These are phyloP conservation scores for Lithohypha guttulata DNA, from an alignment of 2,329 filamentous ascomycete species.

Conservation along the genomic window DNA sequence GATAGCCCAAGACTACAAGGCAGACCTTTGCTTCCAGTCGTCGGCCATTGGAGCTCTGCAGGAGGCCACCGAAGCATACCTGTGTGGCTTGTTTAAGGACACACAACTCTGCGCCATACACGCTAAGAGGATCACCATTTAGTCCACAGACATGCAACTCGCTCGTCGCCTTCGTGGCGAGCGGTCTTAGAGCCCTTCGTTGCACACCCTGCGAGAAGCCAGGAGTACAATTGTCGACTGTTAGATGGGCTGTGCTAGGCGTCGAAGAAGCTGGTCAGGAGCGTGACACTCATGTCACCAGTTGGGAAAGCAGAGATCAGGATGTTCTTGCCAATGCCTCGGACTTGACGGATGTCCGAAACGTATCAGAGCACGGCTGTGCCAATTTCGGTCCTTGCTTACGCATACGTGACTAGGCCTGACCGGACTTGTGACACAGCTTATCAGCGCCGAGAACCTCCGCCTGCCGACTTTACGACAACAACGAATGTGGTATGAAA, in stretches of 20 bases:
- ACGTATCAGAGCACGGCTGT: no score
- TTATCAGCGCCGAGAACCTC: slow-evolving; percentile 1
- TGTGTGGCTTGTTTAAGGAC: slow-evolving; percentile 47
- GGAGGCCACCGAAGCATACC: slow-evolving; percentile 2
- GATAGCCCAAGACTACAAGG: no score
- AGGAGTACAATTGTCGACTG: no score
- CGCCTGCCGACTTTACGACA: slow-evolving; percentile 3
- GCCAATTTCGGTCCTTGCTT: no score
- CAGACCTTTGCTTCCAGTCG: slow-evolving; percentile 3
- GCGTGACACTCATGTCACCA: no score
- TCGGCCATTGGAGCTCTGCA: slow-evolving; percentile 1
- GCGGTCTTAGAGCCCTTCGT: neutral
- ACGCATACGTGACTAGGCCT: slow-evolving; percentile 2
- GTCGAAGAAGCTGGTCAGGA: no score
- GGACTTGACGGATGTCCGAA: no score
- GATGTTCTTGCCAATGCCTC: no score
- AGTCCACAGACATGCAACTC: slow-evolving; percentile 1
- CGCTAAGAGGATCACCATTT: slow-evolving; percentile 2
- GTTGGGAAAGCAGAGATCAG: no score
- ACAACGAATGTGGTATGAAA: slow-evolving; percentile 3
- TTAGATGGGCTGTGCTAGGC: no score
- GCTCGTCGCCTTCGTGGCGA: slow-evolving; percentile 2
- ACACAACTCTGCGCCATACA: slow-evolving; percentile 76
- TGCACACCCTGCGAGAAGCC: no score
- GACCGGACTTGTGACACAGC: slow-evolving; percentile 1